Evolutionary conservation across 257 asterid genomes (phyloP), one percentile per base, ranked within the genome.

Genomic region (Cinchona pubescens): DNA sequence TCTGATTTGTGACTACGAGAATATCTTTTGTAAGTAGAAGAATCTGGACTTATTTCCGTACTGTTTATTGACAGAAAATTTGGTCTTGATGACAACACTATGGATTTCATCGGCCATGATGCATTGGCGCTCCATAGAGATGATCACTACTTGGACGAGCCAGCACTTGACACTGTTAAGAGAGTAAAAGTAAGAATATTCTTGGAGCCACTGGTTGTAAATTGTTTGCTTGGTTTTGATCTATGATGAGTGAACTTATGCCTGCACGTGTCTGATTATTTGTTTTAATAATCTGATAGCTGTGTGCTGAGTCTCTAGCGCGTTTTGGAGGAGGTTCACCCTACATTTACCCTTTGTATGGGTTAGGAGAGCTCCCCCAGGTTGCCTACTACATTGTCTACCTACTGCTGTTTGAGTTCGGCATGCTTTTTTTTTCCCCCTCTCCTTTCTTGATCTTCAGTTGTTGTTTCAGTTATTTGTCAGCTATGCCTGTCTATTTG

Each of bases 301-400:
- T 94, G 81, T 94, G 92, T 70, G 88, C 95, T 43, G 98, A 94
- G 84, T 90, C 97, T 78, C 76, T 94, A 51, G 91, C 91, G 42
- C 97, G 98, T 76, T 94, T 94, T 88, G 93, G 94, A 72, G 98
- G 97, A 83, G 96, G 98, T 77, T 94, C 98, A 63, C 97, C 98
- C 38, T 94, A 94, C 83, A 92, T 94, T 83, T 94, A 94, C 71
- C 98, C 98, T 64, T 75, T 94, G 79, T 94, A 94, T 77, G 98
- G 98, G 65, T 86, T 94, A 60, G 98, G 97, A 82, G 98, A 94
- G 88, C 96, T 94, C 77, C 98, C 98, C 62, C 98, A 94, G 97
- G 98, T 94, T 72, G 78, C 65, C 49, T 67, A 27, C 72, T 67
- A 59, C 67, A 29, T 7, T 72, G 35, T n/a, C 45, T 74, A 19